Evolutionary conservation across 148 eudicot genomes (phyloP).

Genomic region (Chenopodium formosanum): DNA sequence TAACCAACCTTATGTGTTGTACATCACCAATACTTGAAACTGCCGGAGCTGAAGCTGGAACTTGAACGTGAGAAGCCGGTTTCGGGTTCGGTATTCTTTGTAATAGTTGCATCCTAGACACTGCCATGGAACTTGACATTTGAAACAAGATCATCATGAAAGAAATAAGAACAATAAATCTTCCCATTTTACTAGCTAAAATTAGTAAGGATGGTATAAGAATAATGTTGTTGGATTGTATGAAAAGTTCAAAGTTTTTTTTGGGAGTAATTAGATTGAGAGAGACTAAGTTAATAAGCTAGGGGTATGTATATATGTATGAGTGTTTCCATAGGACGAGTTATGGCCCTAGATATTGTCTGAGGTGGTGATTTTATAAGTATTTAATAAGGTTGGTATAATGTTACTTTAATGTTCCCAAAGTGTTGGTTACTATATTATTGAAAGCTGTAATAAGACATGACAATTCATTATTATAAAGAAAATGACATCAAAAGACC

Average conservation of each 20-base stretch:
- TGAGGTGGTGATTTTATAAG: constrained; percentile 7
- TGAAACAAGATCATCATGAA: constrained; percentile 21
- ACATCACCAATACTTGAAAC: background rate
- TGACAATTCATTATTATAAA: background rate
- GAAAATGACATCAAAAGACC: background rate
- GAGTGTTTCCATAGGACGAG: background rate
- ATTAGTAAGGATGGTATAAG: too few species aligned
- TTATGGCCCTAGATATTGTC: constrained; percentile 16
- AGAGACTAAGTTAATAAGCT: background rate
- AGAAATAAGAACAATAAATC: background rate
- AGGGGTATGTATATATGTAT: constrained; percentile 2
- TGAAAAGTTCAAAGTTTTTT: background rate
- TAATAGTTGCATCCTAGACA: constrained; percentile 9
- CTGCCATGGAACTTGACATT: constrained; percentile 9
- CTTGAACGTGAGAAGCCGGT: constrained; percentile 2
- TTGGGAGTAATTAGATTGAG: constrained; percentile 2
- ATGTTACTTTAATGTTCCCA: background rate
- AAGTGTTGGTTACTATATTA: background rate
- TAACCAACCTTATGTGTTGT: constrained; percentile 27
- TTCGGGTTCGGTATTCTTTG: background rate
- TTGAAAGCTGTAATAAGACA: background rate
- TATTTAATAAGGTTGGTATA: background rate
- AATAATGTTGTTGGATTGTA: too few species aligned
- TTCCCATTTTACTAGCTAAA: constrained; percentile 8
- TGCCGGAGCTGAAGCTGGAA: constrained; percentile 17